Evolutionary conservation across 805 yeast genomes (phyloP).

Genomic region (Saturnispora sekii): DNA sequence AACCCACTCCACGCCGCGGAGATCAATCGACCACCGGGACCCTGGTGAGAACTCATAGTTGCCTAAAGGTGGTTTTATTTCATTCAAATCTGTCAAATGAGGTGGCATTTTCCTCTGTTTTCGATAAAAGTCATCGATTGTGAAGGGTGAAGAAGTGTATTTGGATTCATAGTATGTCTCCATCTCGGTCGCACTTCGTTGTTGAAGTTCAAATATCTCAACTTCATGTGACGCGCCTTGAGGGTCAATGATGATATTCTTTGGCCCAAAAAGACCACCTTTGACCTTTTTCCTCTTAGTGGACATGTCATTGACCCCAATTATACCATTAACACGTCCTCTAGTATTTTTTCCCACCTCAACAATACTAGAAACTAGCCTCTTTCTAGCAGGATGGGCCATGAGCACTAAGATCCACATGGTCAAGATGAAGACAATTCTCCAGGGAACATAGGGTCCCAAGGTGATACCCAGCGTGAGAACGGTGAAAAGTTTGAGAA

Average conservation of each 20-base stretch:
- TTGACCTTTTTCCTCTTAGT: background rate
- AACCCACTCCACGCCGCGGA: constrained; percentile 42
- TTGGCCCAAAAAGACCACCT: background rate
- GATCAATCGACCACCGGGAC: constrained; percentile 59
- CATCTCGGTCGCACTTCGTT: constrained; percentile 45
- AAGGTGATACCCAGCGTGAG: constrained; percentile 34
- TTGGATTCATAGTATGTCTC: constrained; percentile 52
- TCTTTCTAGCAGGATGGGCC: constrained; percentile 49
- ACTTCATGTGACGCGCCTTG: constrained; percentile 51
- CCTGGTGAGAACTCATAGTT: no score
- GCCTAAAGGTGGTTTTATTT: constrained; percentile 49
- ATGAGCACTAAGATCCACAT: constrained; percentile 48
- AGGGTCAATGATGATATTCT: constrained; percentile 49
- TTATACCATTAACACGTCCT: no score
- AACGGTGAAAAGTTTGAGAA: constrained; percentile 32
- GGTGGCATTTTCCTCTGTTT: constrained; percentile 48
- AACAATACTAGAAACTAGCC: constrained; percentile 9
- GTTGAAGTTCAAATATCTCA: constrained; percentile 70
- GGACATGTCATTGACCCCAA: background rate
- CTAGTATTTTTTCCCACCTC: no score
- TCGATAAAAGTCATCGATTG: constrained; percentile 1
- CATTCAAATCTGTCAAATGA: constrained; percentile 46
- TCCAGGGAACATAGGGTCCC: constrained; percentile 56
- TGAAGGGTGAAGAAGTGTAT: constrained; percentile 49
- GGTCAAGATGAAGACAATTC: constrained; percentile 39